Conservation (phyloP, 2,329 filamentous ascomycete species). For the Cercospora canescens region DNA sequence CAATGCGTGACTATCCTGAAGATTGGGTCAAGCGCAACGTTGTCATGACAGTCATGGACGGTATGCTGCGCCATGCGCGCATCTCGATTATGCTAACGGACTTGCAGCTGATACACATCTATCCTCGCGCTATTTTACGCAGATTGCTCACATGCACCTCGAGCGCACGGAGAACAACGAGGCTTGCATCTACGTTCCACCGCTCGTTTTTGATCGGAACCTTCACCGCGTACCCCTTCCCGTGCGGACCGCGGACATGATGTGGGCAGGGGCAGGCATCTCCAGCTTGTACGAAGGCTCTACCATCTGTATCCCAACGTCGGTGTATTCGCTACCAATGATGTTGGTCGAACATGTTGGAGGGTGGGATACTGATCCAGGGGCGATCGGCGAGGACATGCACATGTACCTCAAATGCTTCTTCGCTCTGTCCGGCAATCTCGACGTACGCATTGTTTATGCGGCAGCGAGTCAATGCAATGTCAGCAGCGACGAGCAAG, state of each 20-base stretch:
- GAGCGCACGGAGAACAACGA: slow-evolving; percentile 59
- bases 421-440: slow-evolving; percentile 69
- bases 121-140: slow-evolving; percentile 65
- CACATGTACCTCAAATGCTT: slow-evolving; percentile 81
- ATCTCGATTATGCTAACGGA: slow-evolving; percentile 13
- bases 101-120: slow-evolving; percentile 68
- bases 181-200: slow-evolving; percentile 67
- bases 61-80: slow-evolving; percentile 48
- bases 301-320: slow-evolving; percentile 67
- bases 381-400: slow-evolving; percentile 73
- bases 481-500: slow-evolving; percentile 61
- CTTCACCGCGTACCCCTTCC: slow-evolving; percentile 66
- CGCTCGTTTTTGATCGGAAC: slow-evolving; percentile 74
- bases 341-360: slow-evolving; percentile 67
- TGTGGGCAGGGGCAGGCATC: slow-evolving; percentile 71
- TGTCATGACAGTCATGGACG: slow-evolving; percentile 71
- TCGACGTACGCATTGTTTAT: slow-evolving; percentile 64
- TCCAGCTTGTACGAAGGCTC: slow-evolving; percentile 67
- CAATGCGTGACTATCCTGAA: slow-evolving; percentile 61
- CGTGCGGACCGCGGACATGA: slow-evolving; percentile 69
- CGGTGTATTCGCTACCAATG: slow-evolving; percentile 70
- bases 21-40: slow-evolving; percentile 57
- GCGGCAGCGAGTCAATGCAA: slow-evolving; percentile 74
- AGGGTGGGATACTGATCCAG: slow-evolving; percentile 70
- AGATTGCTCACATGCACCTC: slow-evolving; percentile 64